phyloP scores from a whole-genome alignment of 2,329 filamentous ascomycete species.

The Dactylellina sp. region DNA sequence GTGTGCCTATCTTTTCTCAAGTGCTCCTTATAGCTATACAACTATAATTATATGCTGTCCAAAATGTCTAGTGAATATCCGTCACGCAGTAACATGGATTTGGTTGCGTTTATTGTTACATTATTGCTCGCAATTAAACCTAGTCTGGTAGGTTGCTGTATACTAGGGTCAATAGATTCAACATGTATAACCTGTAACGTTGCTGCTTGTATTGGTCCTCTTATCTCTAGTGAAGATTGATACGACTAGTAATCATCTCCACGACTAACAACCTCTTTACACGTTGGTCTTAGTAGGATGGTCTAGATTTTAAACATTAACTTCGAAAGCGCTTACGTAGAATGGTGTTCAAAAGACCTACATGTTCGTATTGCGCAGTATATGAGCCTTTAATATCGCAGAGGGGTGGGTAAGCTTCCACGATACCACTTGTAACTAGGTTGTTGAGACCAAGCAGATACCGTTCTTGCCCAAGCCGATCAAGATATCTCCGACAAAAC shows the following conservation, averaged over 20 bases:
- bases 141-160: too few relatives aligned
- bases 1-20: too few relatives aligned
- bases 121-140: too few relatives aligned
- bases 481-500: slow-evolving; percentile 89
- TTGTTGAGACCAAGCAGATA: slow-evolving; percentile 91
- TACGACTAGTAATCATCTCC: slow-evolving; percentile 83
- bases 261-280: slow-evolving; percentile 88
- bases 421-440: slow-evolving; percentile 82
- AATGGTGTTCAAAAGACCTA: slow-evolving; percentile 67
- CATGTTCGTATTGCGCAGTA: slow-evolving; percentile 93
- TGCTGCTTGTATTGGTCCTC: too few relatives aligned
- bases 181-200: too few relatives aligned
- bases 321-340: slow-evolving; percentile 10
- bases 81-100: too few relatives aligned
- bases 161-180: too few relatives aligned
- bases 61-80: too few relatives aligned
- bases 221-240: too few relatives aligned
- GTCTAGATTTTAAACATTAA: slow-evolving; percentile 68
- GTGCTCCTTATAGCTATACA: too few relatives aligned
- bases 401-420: slow-evolving; percentile 89
- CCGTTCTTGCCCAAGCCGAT: slow-evolving; percentile 93
- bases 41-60: too few relatives aligned
- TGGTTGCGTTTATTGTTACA: too few relatives aligned
- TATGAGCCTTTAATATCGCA: slow-evolving; percentile 94
- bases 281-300: slow-evolving; percentile 79